These are phyloP conservation scores for Metschnikowia kunwiensis DNA, from an alignment of 805 yeast genomes.

Conservation along the genomic window DNA sequence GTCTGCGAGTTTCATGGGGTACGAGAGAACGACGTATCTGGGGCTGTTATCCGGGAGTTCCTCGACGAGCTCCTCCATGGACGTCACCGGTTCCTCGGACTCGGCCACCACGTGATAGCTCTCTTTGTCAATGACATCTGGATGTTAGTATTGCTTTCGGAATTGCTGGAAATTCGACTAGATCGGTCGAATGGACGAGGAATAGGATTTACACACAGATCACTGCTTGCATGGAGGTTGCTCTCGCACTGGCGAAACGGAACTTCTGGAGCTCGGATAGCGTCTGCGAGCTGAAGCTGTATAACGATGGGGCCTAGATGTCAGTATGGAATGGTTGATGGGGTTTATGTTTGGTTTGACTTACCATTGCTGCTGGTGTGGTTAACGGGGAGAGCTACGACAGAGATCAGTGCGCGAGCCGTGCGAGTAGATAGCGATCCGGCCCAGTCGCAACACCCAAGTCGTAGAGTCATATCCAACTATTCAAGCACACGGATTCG, in stretches of 20 bases:
- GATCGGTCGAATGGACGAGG: not conserved
- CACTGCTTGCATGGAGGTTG: conserved; percentile 57
- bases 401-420: too few relatives aligned
- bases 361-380: too few relatives aligned
- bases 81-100: conserved; percentile 43
- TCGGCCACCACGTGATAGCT: conserved; percentile 52
- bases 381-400: too few relatives aligned
- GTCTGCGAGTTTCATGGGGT: conserved; percentile 66
- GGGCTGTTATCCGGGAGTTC: conserved; percentile 82
- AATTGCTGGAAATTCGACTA: not conserved
- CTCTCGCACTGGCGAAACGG: conserved; percentile 67
- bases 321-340: conserved; percentile 3
- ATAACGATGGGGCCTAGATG: conserved; percentile 41
- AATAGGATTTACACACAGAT: conserved; percentile 42
- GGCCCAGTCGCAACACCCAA: too few relatives aligned
- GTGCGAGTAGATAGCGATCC: too few relatives aligned
- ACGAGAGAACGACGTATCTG: conserved; percentile 69
- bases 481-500: too few relatives aligned
- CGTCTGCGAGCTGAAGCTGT: conserved; percentile 62
- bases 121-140: conserved; percentile 53
- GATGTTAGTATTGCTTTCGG: too few relatives aligned
- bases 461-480: too few relatives aligned
- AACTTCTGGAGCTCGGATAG: conserved; percentile 61
- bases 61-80: conserved; percentile 64
- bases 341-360: not conserved